Percentiles rank a stretch among this genome's conserved stretches.
phyloP scores from a whole-genome alignment of 2,329 filamentous ascomycete genomes.

The Myrmaecium sp. region DNA sequence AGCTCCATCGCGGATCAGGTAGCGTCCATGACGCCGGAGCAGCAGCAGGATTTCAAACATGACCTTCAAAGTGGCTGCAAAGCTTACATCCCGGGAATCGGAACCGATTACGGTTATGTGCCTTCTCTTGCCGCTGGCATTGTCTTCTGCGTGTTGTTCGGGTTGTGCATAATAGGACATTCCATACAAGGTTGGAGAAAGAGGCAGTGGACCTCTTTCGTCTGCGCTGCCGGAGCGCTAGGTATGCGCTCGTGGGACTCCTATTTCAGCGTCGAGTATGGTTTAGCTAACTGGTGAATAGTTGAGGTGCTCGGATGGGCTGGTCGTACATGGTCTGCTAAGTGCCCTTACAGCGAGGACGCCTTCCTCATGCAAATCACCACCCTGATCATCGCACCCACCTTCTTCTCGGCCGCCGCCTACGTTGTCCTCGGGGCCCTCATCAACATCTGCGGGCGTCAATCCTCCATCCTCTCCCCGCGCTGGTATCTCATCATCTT shows the following conservation, averaged over 20 bases:
- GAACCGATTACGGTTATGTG: slow-evolving; percentile 4
- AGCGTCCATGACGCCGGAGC: too few relatives aligned
- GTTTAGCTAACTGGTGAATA: too few relatives aligned
- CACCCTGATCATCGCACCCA: slow-evolving; percentile 26
- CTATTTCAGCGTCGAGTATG: too few relatives aligned
- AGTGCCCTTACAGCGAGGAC: slow-evolving; percentile 31
- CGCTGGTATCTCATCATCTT: slow-evolving; percentile 32
- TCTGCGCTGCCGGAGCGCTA: slow-evolving; percentile 6
- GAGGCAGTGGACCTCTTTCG: slow-evolving; percentile 1
- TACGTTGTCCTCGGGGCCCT: slow-evolving; percentile 33
- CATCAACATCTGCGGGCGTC: slow-evolving; percentile 26
- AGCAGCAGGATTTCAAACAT: too few relatives aligned
- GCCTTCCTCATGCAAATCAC: slow-evolving; percentile 36
- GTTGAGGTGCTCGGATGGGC: slow-evolving; percentile 32
- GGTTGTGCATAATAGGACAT: slow-evolving; percentile 1
- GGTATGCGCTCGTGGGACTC: too few relatives aligned
- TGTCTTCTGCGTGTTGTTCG: slow-evolving; percentile 1
- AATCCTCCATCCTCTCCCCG: slow-evolving; percentile 27
- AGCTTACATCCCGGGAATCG: not conserved
- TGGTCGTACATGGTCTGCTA: slow-evolving; percentile 29
- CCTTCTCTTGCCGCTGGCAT: slow-evolving; percentile 3
- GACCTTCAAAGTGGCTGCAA: not conserved
- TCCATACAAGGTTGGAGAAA: slow-evolving; percentile 1
- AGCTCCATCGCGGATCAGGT: too few relatives aligned
- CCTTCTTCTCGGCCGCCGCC: slow-evolving; percentile 35